Evolutionary conservation across 305 asterid genomes (phyloP).

Genomic region (Fraxinus xanthoxyloides): DNA sequence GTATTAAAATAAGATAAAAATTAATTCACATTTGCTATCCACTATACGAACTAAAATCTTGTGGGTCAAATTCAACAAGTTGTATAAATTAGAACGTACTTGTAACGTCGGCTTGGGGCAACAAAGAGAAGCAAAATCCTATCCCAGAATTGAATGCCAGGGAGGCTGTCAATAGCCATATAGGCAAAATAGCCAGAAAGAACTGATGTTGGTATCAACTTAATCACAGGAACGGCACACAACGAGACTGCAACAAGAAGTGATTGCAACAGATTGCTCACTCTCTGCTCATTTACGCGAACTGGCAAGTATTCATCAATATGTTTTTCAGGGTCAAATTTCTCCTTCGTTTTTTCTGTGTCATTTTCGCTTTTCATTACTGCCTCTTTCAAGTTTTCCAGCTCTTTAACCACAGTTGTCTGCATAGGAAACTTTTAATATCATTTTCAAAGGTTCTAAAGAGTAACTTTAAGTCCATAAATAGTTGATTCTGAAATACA

Average conservation of each 20-base stretch:
- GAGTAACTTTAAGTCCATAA: background rate
- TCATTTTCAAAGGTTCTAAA: no score
- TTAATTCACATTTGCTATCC: no score
- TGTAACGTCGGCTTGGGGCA: slow-evolving; percentile 13
- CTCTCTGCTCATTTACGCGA: slow-evolving; percentile 21
- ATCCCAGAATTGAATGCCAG: slow-evolving; percentile 17
- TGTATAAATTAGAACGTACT: background rate
- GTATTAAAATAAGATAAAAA: background rate
- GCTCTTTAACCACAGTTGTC: slow-evolving; percentile 11
- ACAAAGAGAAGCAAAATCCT: slow-evolving; percentile 8
- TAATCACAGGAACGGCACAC: slow-evolving; percentile 1
- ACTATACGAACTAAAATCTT: no score
- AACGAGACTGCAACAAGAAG: background rate
- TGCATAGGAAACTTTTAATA: background rate
- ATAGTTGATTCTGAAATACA: background rate
- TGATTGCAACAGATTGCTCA: slow-evolving; percentile 16
- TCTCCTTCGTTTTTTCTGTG: background rate
- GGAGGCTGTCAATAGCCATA: slow-evolving; percentile 21
- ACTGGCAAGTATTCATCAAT: slow-evolving; percentile 15
- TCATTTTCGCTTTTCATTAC: background rate
- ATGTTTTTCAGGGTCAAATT: slow-evolving; percentile 6
- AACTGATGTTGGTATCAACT: slow-evolving; percentile 9
- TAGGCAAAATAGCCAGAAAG: slow-evolving; percentile 20
- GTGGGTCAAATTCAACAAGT: no score
- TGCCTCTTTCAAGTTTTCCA: slow-evolving; percentile 12